These are phyloP conservation scores for Radiomyces spectabilis DNA, from an alignment of 192 early-diverging fungal genomes.

Conservation along the genomic window DNA sequence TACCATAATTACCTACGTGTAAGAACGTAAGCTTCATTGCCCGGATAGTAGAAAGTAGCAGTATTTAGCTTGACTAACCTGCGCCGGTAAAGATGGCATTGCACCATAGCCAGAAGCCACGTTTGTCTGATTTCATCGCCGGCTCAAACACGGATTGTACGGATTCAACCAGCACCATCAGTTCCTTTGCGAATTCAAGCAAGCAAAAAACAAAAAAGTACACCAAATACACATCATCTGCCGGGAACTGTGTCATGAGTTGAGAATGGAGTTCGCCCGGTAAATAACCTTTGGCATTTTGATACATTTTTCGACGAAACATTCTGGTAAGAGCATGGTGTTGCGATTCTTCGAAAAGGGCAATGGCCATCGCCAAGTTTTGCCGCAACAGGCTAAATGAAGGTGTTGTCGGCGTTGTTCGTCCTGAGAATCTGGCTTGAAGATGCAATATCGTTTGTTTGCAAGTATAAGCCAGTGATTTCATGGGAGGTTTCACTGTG, in stretches of 20 bases:
- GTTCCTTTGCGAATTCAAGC: constrained; percentile 63
- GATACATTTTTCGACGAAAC: too few species aligned
- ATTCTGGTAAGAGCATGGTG: constrained; percentile 14
- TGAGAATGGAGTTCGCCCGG: constrained; percentile 7
- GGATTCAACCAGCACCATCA: constrained; percentile 34
- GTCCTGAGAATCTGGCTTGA: constrained; percentile 31
- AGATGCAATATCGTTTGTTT: constrained; percentile 42
- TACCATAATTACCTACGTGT: too few species aligned
- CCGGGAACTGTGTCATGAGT: constrained; percentile 14
- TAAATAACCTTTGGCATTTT: too few species aligned
- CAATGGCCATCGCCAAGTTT: constrained; percentile 40
- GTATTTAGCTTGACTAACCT: too few species aligned
- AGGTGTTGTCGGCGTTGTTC: neutral
- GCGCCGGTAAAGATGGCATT: too few species aligned
- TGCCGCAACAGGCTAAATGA: neutral
- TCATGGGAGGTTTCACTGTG: constrained; percentile 39
- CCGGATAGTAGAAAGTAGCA: too few species aligned
- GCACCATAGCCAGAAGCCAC: too few species aligned
- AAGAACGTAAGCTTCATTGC: too few species aligned
- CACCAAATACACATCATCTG: constrained; percentile 63
- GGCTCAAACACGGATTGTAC: constrained; percentile 2
- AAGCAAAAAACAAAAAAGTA: constrained; percentile 72
- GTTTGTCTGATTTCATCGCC: neutral
- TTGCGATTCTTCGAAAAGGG: too few species aligned
- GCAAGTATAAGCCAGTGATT: constrained; percentile 42